Base-by-base conservation (phyloP, 306 rosid species). In the Begonia loranthoides region DNA sequence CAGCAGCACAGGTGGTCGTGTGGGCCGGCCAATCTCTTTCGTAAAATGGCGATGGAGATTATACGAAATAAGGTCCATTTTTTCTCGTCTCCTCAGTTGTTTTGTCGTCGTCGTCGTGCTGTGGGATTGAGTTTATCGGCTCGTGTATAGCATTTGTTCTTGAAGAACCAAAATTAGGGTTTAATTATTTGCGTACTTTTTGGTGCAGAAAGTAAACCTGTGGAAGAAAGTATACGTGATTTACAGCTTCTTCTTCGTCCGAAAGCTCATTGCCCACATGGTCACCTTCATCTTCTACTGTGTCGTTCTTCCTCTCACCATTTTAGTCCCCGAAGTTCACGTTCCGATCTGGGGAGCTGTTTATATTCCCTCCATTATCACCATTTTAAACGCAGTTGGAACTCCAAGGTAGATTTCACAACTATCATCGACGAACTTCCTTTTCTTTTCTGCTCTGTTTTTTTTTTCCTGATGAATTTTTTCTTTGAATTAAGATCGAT, bases 311-410 rank as follows among this genome's bases (percentile, higher is more conserved):
- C 99, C 99, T 41, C 73, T 92, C 2, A 92, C 99, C 60, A 86
- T 92, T 55, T 68, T 92, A 83, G 80, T 92, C 13, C 99, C 99
- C 46, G 99, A 92, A 78, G 99, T 92, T 51, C 61, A 76, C 55
- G 99, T 86, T 67, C 99, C 99, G 38, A 86, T 92, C 12, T 92
- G 99, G 99, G 99, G 99, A 44, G 99, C 99, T 12, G 99, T 92
- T 61, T 92, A 92, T 59, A 92, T 92, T 58, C 99, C 99, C 60
- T 92, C 94, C 17, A 64, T 92, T 69, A 80, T 92, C 71, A 92
- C 99, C 70, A 92, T 87, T 64, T 87, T 92, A 70, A 92, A 92
- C 34, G 82, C 99, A 15, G 99, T 92, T 0, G 99, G 99, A 77
- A 92, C 99, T 67, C 99, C 99, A 50, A 87, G 99, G 99, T 28